Evolutionary conservation across 2,329 filamentous ascomycete species (phyloP).

Genomic region (Fusarium subtropicale): DNA sequence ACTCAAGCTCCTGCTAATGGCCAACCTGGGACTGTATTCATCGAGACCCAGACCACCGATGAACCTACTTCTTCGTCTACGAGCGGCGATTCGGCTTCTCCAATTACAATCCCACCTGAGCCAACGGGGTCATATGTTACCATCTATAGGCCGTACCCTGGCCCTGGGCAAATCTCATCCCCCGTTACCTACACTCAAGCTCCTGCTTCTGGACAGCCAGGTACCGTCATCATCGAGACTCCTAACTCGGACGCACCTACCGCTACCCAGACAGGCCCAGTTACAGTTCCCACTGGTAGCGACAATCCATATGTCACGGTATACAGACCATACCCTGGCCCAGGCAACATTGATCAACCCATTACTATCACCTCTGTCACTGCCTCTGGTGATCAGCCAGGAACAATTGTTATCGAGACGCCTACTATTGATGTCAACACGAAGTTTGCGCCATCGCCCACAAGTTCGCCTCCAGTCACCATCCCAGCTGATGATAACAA

Average conservation of each 20-base stretch:
- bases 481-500: constrained; percentile 1
- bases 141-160: constrained; percentile 30
- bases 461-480: constrained; percentile 13
- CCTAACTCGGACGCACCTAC: constrained; percentile 28
- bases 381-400: constrained; percentile 23
- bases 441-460: constrained; percentile 22
- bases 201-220: constrained; percentile 26
- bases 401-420: constrained; percentile 36
- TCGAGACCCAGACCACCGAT: constrained; percentile 26
- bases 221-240: constrained; percentile 35
- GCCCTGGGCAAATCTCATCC: constrained; percentile 24
- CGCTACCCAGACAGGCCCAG: constrained; percentile 20
- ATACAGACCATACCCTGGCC: constrained; percentile 31
- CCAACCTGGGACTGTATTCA: constrained; percentile 35
- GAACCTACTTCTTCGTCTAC: constrained; percentile 2
- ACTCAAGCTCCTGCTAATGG: constrained; percentile 32
- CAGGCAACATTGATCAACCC: constrained; percentile 32
- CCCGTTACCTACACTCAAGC: constrained; percentile 27
- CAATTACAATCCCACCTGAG: constrained; percentile 26
- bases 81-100: not conserved
- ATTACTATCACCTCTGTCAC: constrained; percentile 31
- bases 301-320: constrained; percentile 34
- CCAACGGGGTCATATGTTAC: constrained; percentile 32
- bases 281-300: constrained; percentile 19
- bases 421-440: constrained; percentile 27